Evolutionary conservation across 768 basidiomycete species (phyloP), one percentile per base, ranked within the genome.

Genomic region (Gyrodon lividus): DNA sequence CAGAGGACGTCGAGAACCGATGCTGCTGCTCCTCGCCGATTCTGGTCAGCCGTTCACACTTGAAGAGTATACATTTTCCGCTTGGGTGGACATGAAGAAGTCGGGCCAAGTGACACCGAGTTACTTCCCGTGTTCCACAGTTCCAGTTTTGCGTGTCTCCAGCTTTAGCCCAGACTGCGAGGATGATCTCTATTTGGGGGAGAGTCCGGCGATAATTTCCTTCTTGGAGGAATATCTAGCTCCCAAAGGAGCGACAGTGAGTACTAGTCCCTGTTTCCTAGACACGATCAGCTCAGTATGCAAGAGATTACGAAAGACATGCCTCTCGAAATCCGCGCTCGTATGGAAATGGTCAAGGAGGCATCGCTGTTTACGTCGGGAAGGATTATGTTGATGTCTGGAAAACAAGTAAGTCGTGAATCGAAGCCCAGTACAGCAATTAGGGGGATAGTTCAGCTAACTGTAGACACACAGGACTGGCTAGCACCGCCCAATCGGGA

Each of bases 321-420:
- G 49, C 31, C 50, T 42, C 62, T 65, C 33, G 50, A 63, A 34
- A 53, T 52, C 3, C 48, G 62, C 26, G 41, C 4, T 17, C 43
- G 57, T 17, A 35, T 46, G 7, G 49, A 63, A 28, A 63, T 65
- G 62, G 50, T 63, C 37, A 50, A 43, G 24, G 65, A 64, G 23
- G 63, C 59, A 12, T 65, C 63, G 31, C 37, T 67, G 39, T 67
- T 51, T 45, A 58, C 62, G 47, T 64, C 20, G 46, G 47, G 23
- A 50, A 39, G 30, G 22, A 38, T 33, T 40, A 43, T 53, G 47
- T 26, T 39, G 38, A 5, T 39, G 6, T 50, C 55, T 34, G 20
- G n/a, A 8, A 19, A 52, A 43, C 43, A 46, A 60, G 58, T 62
- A 52, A 51, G n/a, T 9, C 12, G 39, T 35, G 46, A 13, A 12